These are phyloP conservation scores for Cercophora sp. DNA, from an alignment of 495 filamentous ascomycete genomes.

Conservation along the genomic window DNA sequence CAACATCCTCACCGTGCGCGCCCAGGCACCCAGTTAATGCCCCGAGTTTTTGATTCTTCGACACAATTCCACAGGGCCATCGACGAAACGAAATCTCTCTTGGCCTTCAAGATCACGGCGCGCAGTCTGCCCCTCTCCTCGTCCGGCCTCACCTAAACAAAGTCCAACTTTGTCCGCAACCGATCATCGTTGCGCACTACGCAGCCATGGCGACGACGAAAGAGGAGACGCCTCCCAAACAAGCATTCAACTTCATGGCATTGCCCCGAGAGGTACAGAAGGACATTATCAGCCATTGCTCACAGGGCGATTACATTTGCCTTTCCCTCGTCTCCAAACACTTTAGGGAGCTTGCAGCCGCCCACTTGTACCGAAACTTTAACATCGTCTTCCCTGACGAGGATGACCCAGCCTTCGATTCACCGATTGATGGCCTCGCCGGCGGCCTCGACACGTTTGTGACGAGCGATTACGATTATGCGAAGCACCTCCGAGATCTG, in stretches of 20 bases:
- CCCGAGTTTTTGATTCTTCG: too few relatives aligned
- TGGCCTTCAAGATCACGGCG: too few relatives aligned
- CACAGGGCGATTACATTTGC: constrained; percentile 45
- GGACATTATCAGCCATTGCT: constrained; percentile 47
- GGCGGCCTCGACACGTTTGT: constrained; percentile 56
- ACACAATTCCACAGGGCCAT: too few relatives aligned
- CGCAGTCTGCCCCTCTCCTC: background rate
- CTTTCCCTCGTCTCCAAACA: constrained; percentile 52
- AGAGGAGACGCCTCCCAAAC: constrained; percentile 8
- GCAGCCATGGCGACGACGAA: constrained; percentile 16
- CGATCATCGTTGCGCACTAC: background rate
- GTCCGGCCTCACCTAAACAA: background rate
- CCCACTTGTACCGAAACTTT: constrained; percentile 56
- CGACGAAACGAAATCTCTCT: too few relatives aligned
- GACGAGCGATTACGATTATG: constrained; percentile 59
- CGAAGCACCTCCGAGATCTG: constrained; percentile 48
- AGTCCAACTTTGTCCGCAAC: background rate
- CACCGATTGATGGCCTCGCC: constrained; percentile 48
- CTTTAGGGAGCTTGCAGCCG: constrained; percentile 53
- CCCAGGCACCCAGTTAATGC: too few relatives aligned
- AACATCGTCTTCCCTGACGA: constrained; percentile 55
- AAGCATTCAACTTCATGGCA: constrained; percentile 30
- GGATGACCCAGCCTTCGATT: constrained; percentile 42
- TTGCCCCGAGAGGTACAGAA: constrained; percentile 50
- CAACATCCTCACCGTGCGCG: too few relatives aligned